These are phyloP conservation scores for Quercus berberidifolia DNA, from an alignment of 306 rosid species.

Conservation along the genomic window DNA sequence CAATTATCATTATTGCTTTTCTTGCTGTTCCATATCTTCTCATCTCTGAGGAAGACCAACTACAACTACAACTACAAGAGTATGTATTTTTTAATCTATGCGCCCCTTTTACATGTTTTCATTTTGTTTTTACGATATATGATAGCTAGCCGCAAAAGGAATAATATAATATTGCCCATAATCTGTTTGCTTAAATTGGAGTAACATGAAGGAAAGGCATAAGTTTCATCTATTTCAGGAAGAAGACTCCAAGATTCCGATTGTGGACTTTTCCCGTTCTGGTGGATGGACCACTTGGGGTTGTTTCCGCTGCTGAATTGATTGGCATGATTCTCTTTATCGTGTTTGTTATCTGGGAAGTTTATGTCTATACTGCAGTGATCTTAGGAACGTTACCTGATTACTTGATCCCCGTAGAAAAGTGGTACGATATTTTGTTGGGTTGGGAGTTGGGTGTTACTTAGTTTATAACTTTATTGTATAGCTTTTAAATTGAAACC, in stretches of 20 bases:
- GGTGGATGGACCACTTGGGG: slow-evolving; percentile 83
- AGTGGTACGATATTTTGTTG: slow-evolving; percentile 30
- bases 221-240: slow-evolving; percentile 30
- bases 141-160: not conserved
- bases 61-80: slow-evolving; percentile 21
- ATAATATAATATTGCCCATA: not conserved
- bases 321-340: slow-evolving; percentile 65
- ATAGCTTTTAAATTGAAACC: no score
- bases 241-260: slow-evolving; percentile 56
- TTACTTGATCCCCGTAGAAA: no score
- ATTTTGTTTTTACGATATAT: not conserved
- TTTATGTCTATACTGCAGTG: slow-evolving; percentile 38
- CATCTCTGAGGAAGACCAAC: slow-evolving; percentile 52
- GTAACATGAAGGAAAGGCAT: not conserved
- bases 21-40: slow-evolving; percentile 56
- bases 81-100: slow-evolving; percentile 22
- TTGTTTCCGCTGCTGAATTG: slow-evolving; percentile 78
- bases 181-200: not conserved
- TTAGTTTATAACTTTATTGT: no score
- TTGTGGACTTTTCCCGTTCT: slow-evolving; percentile 87
- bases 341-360: slow-evolving; percentile 62
- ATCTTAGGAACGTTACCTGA: no score
- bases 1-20: slow-evolving; percentile 58
- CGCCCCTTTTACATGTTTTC: not conserved
- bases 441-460: not conserved